Percentiles rank a stretch among this genome's conserved stretches.
These are phyloP conservation scores for Rubroboletus pulcherrimus DNA, from an alignment of 768 basidiomycete species.

Conservation along the genomic window DNA sequence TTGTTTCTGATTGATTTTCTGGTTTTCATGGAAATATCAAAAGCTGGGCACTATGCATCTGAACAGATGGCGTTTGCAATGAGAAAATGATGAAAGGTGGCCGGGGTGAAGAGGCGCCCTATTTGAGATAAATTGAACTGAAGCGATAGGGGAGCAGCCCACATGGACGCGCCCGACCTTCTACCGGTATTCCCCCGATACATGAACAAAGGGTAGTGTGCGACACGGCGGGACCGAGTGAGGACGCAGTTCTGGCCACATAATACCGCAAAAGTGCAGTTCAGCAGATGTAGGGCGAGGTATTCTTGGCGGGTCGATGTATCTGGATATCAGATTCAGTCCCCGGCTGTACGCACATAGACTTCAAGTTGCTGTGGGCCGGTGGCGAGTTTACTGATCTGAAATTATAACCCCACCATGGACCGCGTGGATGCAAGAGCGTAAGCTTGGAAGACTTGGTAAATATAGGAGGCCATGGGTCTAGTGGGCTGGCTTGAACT, in stretches of 20 bases:
- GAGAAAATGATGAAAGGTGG: slow-evolving; percentile 1
- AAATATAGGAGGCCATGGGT: not conserved
- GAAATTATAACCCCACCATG: not conserved
- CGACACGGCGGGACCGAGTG: not conserved
- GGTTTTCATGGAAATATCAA: not conserved
- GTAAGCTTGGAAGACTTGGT: not conserved
- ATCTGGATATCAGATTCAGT: not conserved
- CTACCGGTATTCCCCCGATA: not conserved
- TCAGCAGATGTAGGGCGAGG: not conserved
- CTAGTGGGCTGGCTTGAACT: not conserved
- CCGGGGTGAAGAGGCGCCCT: not conserved
- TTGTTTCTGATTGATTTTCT: not conserved
- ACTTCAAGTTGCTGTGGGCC: not conserved
- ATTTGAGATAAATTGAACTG: not conserved
- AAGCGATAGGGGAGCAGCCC: not conserved
- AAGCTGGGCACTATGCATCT: not conserved
- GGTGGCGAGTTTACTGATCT: not conserved
- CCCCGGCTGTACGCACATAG: not conserved
- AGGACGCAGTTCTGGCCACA: not conserved
- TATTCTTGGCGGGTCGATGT: not conserved
- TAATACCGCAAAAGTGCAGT: not conserved
- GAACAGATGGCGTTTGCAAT: not conserved
- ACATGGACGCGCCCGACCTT: slow-evolving; percentile 3
- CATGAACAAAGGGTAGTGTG: not conserved
- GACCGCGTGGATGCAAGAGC: not conserved